Percentiles rank a stretch among this genome's conserved stretches.
phyloP scores from a whole-genome alignment of 768 basidiomycete genomes.

The Boletus pseudopeckii region DNA sequence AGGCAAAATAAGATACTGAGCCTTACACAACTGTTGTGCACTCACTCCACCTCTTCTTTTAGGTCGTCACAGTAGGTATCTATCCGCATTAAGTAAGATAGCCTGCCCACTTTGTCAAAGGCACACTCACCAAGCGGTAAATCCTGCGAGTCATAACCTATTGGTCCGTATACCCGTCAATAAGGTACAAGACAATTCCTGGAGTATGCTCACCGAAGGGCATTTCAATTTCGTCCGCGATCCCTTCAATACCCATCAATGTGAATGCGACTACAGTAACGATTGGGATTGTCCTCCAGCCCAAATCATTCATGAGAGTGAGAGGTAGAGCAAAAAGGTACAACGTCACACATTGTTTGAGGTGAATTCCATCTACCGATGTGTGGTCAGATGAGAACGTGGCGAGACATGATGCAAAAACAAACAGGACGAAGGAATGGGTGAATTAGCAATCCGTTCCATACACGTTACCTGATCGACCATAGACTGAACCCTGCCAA shows the following conservation, averaged over 20 bases:
- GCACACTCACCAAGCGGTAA: slow-evolving; percentile 67
- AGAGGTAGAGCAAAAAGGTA: slow-evolving; percentile 91
- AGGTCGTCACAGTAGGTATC: slow-evolving; percentile 86
- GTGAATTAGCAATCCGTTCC: slow-evolving; percentile 90
- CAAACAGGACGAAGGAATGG: slow-evolving; percentile 74
- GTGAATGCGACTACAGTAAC: slow-evolving; percentile 87
- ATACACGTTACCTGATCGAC: slow-evolving; percentile 81
- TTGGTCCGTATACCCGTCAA: slow-evolving; percentile 5
- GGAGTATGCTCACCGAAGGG: slow-evolving; percentile 67
- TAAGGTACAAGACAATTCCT: background rate
- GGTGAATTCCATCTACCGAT: slow-evolving; percentile 74
- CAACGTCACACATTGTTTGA: slow-evolving; percentile 92
- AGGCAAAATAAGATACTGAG: slow-evolving; percentile 7
- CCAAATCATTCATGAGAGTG: slow-evolving; percentile 76
- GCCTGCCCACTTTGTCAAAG: background rate
- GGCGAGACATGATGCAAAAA: slow-evolving; percentile 5
- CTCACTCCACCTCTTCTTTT: slow-evolving; percentile 80
- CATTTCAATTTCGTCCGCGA: slow-evolving; percentile 93
- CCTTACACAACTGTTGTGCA: slow-evolving; percentile 12
- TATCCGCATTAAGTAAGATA: slow-evolving; percentile 21
- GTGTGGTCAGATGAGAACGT: slow-evolving; percentile 7
- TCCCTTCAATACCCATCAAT: slow-evolving; percentile 93
- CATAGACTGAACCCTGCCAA: slow-evolving; percentile 66
- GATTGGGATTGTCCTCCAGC: slow-evolving; percentile 82
- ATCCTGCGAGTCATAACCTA: slow-evolving; percentile 62